phyloP scores from a whole-genome alignment of 352 stramenopile species.

The Hyaloperonospora arabidopsidis region DNA sequence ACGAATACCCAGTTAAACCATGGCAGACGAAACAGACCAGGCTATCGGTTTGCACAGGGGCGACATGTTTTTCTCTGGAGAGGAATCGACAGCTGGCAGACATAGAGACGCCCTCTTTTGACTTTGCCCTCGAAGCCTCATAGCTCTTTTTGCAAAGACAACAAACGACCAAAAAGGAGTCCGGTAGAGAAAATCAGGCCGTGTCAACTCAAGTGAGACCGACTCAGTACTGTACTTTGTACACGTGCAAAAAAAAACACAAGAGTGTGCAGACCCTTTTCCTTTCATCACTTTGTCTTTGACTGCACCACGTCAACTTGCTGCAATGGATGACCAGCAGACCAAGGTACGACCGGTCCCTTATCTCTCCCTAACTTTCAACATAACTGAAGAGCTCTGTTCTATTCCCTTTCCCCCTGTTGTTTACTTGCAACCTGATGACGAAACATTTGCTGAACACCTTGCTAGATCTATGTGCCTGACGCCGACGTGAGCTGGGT shows the following conservation, averaged over 20 bases:
- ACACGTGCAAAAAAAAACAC: too few species aligned
- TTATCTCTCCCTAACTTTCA: background rate
- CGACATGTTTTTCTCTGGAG: slow-evolving; percentile 22
- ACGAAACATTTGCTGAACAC: background rate
- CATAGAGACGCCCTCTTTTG: slow-evolving; percentile 8
- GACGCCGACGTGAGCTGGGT: slow-evolving; percentile 76
- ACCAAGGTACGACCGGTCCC: slow-evolving; percentile 28
- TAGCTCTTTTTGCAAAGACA: slow-evolving; percentile 29
- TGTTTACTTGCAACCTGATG: slow-evolving; percentile 1
- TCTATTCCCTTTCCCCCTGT: background rate
- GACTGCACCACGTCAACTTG: slow-evolving; percentile 5
- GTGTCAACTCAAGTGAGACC: too few species aligned
- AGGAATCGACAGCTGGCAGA: slow-evolving; percentile 20
- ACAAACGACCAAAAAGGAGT: slow-evolving; percentile 6
- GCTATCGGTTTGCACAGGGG: slow-evolving; percentile 19
- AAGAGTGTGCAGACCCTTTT: slow-evolving; percentile 3
- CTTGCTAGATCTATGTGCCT: slow-evolving; percentile 70
- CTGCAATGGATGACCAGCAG: slow-evolving; percentile 35
- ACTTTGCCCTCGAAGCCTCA: slow-evolving; percentile 20
- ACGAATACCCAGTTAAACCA: slow-evolving; percentile 24
- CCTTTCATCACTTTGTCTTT: background rate
- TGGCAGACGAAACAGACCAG: slow-evolving; percentile 14
- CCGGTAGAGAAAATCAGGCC: too few species aligned
- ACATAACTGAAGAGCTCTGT: background rate
- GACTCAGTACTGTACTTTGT: too few species aligned